Base-by-base conservation (phyloP, 78 protist genomes). In the Tieghemostelium lacteum region DNA sequence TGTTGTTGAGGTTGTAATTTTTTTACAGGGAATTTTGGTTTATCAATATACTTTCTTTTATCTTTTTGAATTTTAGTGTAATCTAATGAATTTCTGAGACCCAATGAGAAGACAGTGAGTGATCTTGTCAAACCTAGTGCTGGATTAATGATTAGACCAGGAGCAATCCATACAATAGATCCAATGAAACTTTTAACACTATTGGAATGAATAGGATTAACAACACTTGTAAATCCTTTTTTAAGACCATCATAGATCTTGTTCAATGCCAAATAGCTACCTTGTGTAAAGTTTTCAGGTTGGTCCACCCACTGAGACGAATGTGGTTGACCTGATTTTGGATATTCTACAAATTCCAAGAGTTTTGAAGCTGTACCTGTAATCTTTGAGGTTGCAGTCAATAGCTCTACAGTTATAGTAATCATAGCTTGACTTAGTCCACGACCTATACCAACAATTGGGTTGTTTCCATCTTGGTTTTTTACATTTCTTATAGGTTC, bases 61-160 rank as follows among this genome's bases (percentile, higher is more conserved):
- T 73, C 80, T 26, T 24, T n/a, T 75, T 54, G 58, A 19, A 80
- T 80, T 58, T 45, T 66, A 24, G 89, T 67, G 16, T 58, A 80
- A 40, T 80, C 89, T 40, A 80, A 40, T 28, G 76, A 67, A 57
- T 80, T 80, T 55, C 89, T 20, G 1, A 80, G 33, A 42, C 89
- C 66, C 1, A 39, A 26, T 2, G 89, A 80, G 36, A 80, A 80
- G 42, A 54, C 22, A 3, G 89, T 69, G 28, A 66, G 29, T 2
- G 78, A 75, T 37, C 57, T 74, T 4, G 62, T 63, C 12, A 80
- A 16, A 45, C 89, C 89, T 20, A 80, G 39, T 28, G 64, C 65
- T 28, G 89, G 89, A 26, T 50, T 24, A 0, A 80, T 73, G 1
- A 80, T 42, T 8, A 80, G 52, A 10, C 89, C 71, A 28, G 89